phyloP scores from a whole-genome alignment of 2,329 filamentous ascomycete species.

The Elsinoe fawcettii region DNA sequence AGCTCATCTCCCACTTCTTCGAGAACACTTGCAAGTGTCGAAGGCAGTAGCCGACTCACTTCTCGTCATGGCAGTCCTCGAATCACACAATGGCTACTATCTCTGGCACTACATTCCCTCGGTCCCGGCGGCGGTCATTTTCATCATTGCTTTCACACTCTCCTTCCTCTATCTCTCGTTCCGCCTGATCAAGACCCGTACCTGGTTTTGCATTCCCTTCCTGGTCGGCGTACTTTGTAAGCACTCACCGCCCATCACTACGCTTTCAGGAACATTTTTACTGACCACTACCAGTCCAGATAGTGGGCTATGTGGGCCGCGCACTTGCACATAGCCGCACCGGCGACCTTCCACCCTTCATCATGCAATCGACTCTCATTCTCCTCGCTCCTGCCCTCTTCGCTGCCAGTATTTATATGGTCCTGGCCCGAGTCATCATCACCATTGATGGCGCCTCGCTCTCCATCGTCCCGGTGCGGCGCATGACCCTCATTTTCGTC shows the following conservation, averaged over 20 bases:
- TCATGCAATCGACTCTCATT: constrained; percentile 39
- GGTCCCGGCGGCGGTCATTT: constrained; percentile 26
- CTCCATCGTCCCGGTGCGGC: constrained; percentile 36
- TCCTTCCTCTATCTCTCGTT: constrained; percentile 31
- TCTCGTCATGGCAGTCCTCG: not conserved
- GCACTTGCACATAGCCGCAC: constrained; percentile 30
- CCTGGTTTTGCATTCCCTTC: constrained; percentile 48
- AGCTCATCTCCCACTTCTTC: not conserved
- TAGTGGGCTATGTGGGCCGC: constrained; percentile 47
- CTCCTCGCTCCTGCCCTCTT: constrained; percentile 44
- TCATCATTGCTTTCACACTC: constrained; percentile 25
- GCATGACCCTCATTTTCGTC: constrained; percentile 44
- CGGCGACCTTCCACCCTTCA: constrained; percentile 32
- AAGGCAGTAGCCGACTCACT: not conserved
- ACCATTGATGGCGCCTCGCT: constrained; percentile 35
- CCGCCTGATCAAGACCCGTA: constrained; percentile 33
- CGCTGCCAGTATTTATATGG: constrained; percentile 45
- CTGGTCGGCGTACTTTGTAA: constrained; percentile 46
- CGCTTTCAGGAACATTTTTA: not conserved
- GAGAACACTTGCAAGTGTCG: too few relatives aligned
- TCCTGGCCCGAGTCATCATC: constrained; percentile 40
- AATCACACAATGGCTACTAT: constrained; percentile 17
- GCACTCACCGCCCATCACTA: constrained; percentile 16
- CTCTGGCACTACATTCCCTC: constrained; percentile 25
- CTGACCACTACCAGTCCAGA: constrained; percentile 31